Conservation (phyloP, 352 stramenopile genomes). For the Phytophthora constricta region DNA sequence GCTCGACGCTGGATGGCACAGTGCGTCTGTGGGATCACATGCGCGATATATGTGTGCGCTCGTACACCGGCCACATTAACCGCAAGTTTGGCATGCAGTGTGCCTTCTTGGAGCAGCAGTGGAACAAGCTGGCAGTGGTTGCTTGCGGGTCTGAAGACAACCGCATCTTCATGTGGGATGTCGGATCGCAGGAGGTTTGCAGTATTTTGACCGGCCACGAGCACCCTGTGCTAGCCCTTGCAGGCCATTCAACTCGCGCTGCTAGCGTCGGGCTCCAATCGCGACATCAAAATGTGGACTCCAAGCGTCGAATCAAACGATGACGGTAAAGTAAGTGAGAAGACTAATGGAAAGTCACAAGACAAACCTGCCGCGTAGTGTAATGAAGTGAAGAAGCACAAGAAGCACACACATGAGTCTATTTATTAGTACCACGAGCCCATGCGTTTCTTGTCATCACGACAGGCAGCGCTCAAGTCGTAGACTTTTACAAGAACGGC, state of each 20-base stretch:
- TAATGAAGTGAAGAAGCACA: background rate
- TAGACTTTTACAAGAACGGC: constrained; percentile 12
- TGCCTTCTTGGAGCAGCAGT: constrained; percentile 74
- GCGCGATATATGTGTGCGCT: constrained; percentile 63
- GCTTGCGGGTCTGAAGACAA: constrained; percentile 94
- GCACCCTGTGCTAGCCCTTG: constrained; percentile 90
- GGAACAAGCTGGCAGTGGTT: constrained; percentile 54
- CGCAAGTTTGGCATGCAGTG: constrained; percentile 89
- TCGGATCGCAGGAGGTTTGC: constrained; percentile 78
- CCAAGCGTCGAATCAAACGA: constrained; percentile 16
- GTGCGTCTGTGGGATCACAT: constrained; percentile 93
- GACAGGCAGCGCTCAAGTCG: too few species aligned
- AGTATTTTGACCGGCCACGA: constrained; percentile 69
- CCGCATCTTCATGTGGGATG: constrained; percentile 92
- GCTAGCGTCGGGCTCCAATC: constrained; percentile 86
- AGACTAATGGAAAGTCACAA: constrained; percentile 10
- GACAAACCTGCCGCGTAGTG: background rate
- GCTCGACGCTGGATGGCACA: constrained; percentile 90
- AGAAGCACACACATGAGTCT: constrained; percentile 47
- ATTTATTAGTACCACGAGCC: constrained; percentile 53
- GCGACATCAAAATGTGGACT: constrained; percentile 61
- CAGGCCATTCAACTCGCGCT: constrained; percentile 59
- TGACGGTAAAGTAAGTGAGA: constrained; percentile 8
- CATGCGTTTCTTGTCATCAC: constrained; percentile 7
- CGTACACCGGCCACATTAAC: constrained; percentile 81